Evolutionary conservation across 2,329 filamentous ascomycete species (phyloP), one percentile per base, ranked within the genome.

Genomic region (Fusarium musae): DNA sequence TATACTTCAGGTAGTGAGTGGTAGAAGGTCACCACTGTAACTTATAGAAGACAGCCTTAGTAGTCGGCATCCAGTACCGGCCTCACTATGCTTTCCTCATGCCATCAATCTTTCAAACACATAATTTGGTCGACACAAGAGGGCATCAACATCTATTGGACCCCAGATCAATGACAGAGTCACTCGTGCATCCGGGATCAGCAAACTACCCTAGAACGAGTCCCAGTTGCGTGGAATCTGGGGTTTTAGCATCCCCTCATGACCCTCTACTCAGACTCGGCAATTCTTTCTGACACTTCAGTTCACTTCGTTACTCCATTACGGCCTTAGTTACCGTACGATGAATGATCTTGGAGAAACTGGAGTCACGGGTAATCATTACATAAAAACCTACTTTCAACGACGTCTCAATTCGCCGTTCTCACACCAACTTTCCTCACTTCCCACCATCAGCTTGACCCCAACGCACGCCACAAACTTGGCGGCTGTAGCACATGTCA

Each of bases 401-500:
- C 34, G 11, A 34, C 19, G 50, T 42, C 42, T 52, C 30, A 17
- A 34, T 57, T 74, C 66, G 62, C 61, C 62, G 49, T 66, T 43
- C 60, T 70, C 70, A 46, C 66, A 52, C 58, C 70, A 73, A 54
- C 47, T 34, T 34, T 44, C 32, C 36, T 37, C 36, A 17, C 36
- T 26, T 59, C 36, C 34, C 54, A 52, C 28, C 53, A 67, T 40
- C 28, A 58, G 47, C 23, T 46, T 36, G 37, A 28, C 34, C 39
- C 40, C 43, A 39, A 37, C 63, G 63, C 63, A 42, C 63, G 68
- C 63, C 40, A 58, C 54, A 49, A 34, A 19, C 70, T 67, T 73
- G 57, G 70, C 61, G 32, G 30, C 19, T 37, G 44, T 54, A 40
- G 43, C 46, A 53, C 42, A 72, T 50, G 54, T 47, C 68, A 58